These are phyloP conservation scores for Penicillium goetzii DNA, from an alignment of 495 filamentous ascomycete genomes.

Conservation along the genomic window DNA sequence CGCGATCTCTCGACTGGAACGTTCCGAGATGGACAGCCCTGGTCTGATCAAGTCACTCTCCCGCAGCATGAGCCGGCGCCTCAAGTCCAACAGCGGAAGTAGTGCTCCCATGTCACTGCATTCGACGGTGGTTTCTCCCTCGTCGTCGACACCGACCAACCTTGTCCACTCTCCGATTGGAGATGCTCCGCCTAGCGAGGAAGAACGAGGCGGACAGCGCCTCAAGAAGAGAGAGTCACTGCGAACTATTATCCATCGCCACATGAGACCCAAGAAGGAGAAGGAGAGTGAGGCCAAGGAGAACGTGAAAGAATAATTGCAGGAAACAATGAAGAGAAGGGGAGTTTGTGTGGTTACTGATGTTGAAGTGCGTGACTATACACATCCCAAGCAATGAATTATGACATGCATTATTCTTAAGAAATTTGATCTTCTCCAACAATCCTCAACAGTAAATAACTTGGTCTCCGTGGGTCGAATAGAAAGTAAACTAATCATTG, in stretches of 20 bases:
- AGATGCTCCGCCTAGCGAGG: background rate
- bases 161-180: background rate
- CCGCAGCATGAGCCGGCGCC: constrained; percentile 41
- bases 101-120: constrained; percentile 34
- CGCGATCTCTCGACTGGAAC: constrained; percentile 66
- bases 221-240: constrained; percentile 9
- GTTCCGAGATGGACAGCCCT: constrained; percentile 39
- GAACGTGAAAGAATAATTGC: background rate
- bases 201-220: background rate
- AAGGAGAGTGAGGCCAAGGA: constrained; percentile 4
- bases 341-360: background rate
- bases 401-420: background rate
- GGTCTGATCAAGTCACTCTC: constrained; percentile 40
- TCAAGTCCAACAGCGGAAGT: constrained; percentile 38
- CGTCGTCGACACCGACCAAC: constrained; percentile 1
- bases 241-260: constrained; percentile 7
- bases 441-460: background rate
- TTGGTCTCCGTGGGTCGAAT: background rate
- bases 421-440: background rate
- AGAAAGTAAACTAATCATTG: background rate
- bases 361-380: background rate
- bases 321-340: background rate
- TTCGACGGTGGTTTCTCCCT: constrained; percentile 1
- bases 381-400: background rate
- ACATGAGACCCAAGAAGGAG: constrained; percentile 1